These are phyloP conservation scores for Marasmius oreades DNA, from an alignment of 1,284 basidiomycete species.

Conservation along the genomic window DNA sequence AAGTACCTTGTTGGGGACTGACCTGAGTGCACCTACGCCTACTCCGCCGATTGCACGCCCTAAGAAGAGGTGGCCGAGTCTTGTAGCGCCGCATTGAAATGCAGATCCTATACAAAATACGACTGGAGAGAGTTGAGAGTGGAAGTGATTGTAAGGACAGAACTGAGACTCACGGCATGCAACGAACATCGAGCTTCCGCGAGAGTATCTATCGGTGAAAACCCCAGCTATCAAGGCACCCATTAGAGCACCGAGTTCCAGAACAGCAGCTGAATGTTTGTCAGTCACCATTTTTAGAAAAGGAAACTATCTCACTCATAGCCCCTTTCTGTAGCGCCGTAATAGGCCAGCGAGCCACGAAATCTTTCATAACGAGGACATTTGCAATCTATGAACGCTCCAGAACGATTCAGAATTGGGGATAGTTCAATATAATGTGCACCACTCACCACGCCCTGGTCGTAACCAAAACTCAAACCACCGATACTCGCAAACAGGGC, in stretches of 20 bases:
- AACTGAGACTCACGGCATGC: conserved; percentile 53
- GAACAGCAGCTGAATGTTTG: conserved; percentile 53
- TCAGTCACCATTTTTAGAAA: neutral
- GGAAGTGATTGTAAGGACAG: neutral
- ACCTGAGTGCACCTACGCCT: conserved; percentile 79
- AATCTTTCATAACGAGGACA: conserved; percentile 79
- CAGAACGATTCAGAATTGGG: conserved; percentile 25
- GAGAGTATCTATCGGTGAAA: conserved; percentile 64
- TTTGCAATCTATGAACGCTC: conserved; percentile 61
- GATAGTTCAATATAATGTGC: neutral
- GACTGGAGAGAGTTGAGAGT: conserved; percentile 33
- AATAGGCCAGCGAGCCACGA: conserved; percentile 60
- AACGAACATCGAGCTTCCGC: conserved; percentile 60
- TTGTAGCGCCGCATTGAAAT: conserved; percentile 62
- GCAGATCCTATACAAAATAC: conserved; percentile 70
- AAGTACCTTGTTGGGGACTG: conserved; percentile 4
- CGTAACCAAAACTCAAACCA: conserved; percentile 77
- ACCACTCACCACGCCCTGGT: conserved; percentile 56
- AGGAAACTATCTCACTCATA: conserved; percentile 56
- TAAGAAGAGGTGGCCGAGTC: conserved; percentile 53
- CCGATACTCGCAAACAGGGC: conserved; percentile 75
- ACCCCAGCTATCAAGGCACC: conserved; percentile 67
- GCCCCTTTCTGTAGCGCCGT: conserved; percentile 69
- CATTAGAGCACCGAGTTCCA: conserved; percentile 73
- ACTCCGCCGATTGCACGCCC: conserved; percentile 73